phyloP scores from a whole-genome alignment of 2,329 filamentous ascomycete genomes.

The Aspergillus jensenii region DNA sequence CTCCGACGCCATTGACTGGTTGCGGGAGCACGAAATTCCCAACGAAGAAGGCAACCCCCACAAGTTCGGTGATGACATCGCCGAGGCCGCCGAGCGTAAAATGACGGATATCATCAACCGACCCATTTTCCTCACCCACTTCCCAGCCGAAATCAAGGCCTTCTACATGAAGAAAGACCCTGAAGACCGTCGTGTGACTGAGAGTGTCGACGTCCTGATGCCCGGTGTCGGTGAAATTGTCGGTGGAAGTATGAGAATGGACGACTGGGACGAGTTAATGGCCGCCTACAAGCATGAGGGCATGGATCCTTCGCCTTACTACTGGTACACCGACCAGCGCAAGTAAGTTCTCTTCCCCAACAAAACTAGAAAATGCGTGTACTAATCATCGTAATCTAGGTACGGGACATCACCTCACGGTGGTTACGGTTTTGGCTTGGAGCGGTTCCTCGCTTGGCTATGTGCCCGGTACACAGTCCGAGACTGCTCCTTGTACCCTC shows the following conservation, averaged over 20 bases:
- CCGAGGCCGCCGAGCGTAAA: conserved; percentile 89
- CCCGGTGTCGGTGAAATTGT: conserved; percentile 97
- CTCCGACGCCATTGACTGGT: conserved; percentile 89
- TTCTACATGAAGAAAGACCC: conserved; percentile 98
- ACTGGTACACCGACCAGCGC: conserved; percentile 98
- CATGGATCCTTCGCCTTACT: conserved; percentile 82
- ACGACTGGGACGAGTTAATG: conserved; percentile 85
- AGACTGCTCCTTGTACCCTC: conserved; percentile 55
- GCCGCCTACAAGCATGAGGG: conserved; percentile 82
- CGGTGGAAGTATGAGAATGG: conserved; percentile 94
- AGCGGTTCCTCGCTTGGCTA: conserved; percentile 72
- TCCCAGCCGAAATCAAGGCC: conserved; percentile 95
- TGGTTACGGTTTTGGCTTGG: conserved; percentile 88
- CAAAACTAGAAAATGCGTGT: not conserved
- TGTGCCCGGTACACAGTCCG: conserved; percentile 66
- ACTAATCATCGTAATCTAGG: conserved; percentile 43
- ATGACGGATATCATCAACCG: conserved; percentile 98
- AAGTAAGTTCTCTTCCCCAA: conserved; percentile 60
- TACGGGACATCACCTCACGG: conserved; percentile 92
- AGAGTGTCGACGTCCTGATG: conserved; percentile 86
- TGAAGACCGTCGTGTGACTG: conserved; percentile 77
- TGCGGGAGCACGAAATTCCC: conserved; percentile 81
- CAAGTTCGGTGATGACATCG: conserved; percentile 94
- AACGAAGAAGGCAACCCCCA: conserved; percentile 93
- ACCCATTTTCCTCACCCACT: conserved; percentile 95